A percentile compares a stretch with the other conserved stretches of the same genome.
phyloP scores from a whole-genome alignment of 2,329 filamentous ascomycete genomes.

The Gnomoniopsis smithogilvyi region DNA sequence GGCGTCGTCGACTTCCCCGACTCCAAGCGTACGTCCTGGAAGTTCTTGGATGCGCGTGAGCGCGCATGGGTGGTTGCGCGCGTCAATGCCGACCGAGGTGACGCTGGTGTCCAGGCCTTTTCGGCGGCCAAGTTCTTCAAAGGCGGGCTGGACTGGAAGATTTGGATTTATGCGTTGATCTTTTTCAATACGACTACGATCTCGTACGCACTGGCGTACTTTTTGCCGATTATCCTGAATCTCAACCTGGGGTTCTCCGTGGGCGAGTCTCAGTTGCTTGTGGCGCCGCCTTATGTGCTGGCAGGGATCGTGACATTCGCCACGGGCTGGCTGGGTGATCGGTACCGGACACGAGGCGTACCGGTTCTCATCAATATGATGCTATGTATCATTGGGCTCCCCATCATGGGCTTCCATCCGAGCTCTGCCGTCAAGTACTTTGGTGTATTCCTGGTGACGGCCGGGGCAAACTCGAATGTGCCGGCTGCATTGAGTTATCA shows the following conservation, averaged over 20 bases:
- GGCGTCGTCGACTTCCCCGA: constrained; percentile 64
- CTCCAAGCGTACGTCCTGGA: constrained; percentile 45
- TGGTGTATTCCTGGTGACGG: constrained; percentile 72
- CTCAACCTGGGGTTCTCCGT: constrained; percentile 61
- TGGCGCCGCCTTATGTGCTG: constrained; percentile 66
- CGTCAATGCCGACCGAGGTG: constrained; percentile 56
- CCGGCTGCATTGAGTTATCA: constrained; percentile 75
- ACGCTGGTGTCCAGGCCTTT: constrained; percentile 53
- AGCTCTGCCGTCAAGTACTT: constrained; percentile 62
- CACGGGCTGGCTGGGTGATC: constrained; percentile 64
- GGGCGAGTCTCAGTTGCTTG: constrained; percentile 64
- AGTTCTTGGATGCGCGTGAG: constrained; percentile 51
- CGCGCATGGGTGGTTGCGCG: constrained; percentile 49
- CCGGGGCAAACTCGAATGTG: constrained; percentile 74
- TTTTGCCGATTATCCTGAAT: constrained; percentile 71
- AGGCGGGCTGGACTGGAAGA: constrained; percentile 49
- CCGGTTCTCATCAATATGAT: constrained; percentile 64
- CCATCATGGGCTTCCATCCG: constrained; percentile 67
- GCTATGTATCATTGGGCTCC: constrained; percentile 64
- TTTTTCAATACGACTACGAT: constrained; percentile 68
- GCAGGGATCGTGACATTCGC: constrained; percentile 60
- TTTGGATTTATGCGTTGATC: constrained; percentile 61
- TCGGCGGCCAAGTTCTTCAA: constrained; percentile 42
- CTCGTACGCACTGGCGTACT: constrained; percentile 74
- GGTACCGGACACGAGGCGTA: constrained; percentile 62